Percentiles rank a stretch among this genome's conserved stretches.
Evolutionary conservation across 1,284 basidiomycete species (phyloP).

Genomic region (Naganishia liquefaciens): DNA sequence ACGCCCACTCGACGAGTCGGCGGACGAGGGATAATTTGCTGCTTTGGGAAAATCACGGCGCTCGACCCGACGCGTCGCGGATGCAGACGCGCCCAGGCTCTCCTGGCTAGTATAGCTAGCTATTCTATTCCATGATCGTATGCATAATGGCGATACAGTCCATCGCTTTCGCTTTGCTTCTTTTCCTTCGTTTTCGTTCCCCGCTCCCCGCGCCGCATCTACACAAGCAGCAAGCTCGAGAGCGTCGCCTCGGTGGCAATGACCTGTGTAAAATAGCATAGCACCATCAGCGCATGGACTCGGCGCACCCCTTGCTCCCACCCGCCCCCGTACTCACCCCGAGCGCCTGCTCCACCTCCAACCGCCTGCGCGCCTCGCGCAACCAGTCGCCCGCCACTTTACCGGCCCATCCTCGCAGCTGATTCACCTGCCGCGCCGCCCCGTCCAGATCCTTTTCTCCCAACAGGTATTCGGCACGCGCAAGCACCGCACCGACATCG

Average conservation of each 20-base stretch:
- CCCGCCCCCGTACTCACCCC: conserved; percentile 61
- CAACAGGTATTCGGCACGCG: conserved; percentile 85
- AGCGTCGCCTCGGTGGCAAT: conserved; percentile 69
- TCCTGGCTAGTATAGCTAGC: neutral
- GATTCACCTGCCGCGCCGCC: conserved; percentile 88
- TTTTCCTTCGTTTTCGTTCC: neutral
- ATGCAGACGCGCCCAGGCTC: too few relatives aligned
- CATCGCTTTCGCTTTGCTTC: neutral
- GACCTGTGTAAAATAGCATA: conserved; percentile 60
- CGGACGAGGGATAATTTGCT: too few relatives aligned
- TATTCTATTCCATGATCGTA: neutral
- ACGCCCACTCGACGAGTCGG: too few relatives aligned
- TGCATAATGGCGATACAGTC: too few relatives aligned
- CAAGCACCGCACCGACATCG: conserved; percentile 82
- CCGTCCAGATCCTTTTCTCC: conserved; percentile 90
- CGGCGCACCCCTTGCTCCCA: neutral
- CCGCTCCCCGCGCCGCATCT: neutral
- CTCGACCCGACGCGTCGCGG: too few relatives aligned
- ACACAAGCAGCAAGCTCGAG: conserved; percentile 37
- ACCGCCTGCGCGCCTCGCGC: conserved; percentile 77
- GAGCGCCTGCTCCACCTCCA: conserved; percentile 91
- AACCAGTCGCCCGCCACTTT: conserved; percentile 86
- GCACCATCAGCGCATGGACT: neutral
- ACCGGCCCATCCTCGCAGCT: conserved; percentile 81
- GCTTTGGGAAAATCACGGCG: too few relatives aligned